Evolutionary conservation across 352 stramenopile species (phyloP), one percentile per base, ranked within the genome.

Genomic region (Phytopythium vexans): DNA sequence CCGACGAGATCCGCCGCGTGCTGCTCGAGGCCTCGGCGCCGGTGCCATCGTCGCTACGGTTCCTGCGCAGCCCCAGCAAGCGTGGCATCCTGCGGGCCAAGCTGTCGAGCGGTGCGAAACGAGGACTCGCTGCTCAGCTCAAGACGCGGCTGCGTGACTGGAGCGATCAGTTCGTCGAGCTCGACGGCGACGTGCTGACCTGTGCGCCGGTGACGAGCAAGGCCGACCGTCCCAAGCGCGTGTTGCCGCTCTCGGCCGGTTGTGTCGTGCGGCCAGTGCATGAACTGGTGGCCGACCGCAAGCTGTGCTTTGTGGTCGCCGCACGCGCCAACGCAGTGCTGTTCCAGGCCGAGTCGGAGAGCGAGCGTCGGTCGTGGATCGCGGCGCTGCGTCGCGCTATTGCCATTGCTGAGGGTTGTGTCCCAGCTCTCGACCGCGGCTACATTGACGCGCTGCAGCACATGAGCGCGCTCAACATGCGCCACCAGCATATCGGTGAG

Each of bases 341-440:
- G 7, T 88, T 91, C 40, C 78, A 93, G 51, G 80, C 82, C 4
- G 52, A 57, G 0, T 82, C 64, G 0, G 66, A 79, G 32, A 51
- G 66, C 8, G 80, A 93, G 49, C 49, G 77, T 40, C 42, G 69
- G 31, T 54, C 70, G 16, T 93, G 82, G 82, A 81, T 59, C 0
- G 68, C 82, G 21, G 74, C 74, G 16, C 76, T 93, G 54, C 68
- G 86, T 51, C 78, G 76, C 3, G 80, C 80, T 1, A 91, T 93
- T 47, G 70, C 80, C 5, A 79, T 93, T 31, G 79, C 75, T 0
- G 71, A 91, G 49, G 80, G 82, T 15, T 66, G 70, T 12, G 61
- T 89, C 3, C 72, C 77, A 15, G 77, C 73, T 0, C 72, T 77
- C 38, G 72, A 86, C 47, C 48, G 40, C n/a, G 9, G 60, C 21